These are phyloP conservation scores for Berberis thunbergii DNA, from an alignment of 164 flowering plant species.

Conservation along the genomic window DNA sequence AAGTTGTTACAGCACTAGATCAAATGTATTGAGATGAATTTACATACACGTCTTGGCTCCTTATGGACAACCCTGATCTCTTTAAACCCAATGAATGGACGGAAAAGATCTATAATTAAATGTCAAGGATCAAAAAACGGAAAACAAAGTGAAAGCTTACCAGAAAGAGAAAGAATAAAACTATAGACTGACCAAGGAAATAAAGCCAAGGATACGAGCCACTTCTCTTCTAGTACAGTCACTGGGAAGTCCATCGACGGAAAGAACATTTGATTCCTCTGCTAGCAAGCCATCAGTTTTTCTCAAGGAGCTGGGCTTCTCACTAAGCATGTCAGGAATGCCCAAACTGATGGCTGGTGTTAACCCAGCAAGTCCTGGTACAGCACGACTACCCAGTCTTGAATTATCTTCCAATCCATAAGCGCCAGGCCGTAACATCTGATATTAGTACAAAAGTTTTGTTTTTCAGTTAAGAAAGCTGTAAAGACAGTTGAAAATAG, in stretches of 20 bases:
- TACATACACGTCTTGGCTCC: constrained; percentile 66
- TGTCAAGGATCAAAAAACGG: constrained; percentile 33
- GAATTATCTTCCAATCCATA: constrained; percentile 28
- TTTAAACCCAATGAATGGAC: constrained; percentile 71
- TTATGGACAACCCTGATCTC: constrained; percentile 70
- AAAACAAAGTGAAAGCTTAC: constrained; percentile 1
- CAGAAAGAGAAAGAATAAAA: neutral
- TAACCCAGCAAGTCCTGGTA: constrained; percentile 29
- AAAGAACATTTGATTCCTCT: constrained; percentile 47
- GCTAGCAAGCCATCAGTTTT: constrained; percentile 21
- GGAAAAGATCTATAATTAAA: constrained; percentile 49
- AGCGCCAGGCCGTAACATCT: constrained; percentile 29
- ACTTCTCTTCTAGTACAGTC: constrained; percentile 80
- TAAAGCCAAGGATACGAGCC: constrained; percentile 54
- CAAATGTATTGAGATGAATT: neutral
- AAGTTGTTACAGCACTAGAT: too few relatives aligned
- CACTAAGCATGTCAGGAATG: constrained; percentile 27
- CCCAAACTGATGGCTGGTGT: constrained; percentile 17
- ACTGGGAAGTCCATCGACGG: constrained; percentile 67
- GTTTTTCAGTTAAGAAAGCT: neutral
- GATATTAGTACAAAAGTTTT: constrained; percentile 1
- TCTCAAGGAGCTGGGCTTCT: constrained; percentile 24
- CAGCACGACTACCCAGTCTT: constrained; percentile 22
- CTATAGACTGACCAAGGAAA: neutral
- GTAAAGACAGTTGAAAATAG: too few relatives aligned